Base-by-base conservation (phyloP, 352 stramenopile genomes). In the Globisporangium solare region DNA sequence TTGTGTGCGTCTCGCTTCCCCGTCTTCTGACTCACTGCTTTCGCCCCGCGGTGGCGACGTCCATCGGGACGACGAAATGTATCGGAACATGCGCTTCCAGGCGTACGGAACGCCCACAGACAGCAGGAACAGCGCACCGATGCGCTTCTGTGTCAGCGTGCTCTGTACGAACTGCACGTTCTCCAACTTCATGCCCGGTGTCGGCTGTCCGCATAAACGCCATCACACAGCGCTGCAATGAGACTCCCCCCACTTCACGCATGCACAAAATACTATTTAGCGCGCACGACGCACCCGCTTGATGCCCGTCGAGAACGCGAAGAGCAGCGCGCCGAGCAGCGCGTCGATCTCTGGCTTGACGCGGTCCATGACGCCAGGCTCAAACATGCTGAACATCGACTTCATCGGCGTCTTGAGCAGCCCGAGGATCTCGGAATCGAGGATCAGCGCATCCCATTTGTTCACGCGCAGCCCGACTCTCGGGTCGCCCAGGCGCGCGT, bases 171-270 rank as follows among this genome's bases (percentile, higher is more conserved):
- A 94, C 51, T 71, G 74, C 8, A 94, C 64, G 37, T 92, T 92
- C 60, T 94, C 80, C 20, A 94, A 64, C 55, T 88, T 88, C 84
- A 94, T 94, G 2, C 84, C 84, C 8, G 84, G 84, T 10, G 84
- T 94, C 6, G 82, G 76, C 84, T 94, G 45, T 32, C 35, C 13
- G 45, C 2, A 48, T 21, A 52, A 24, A 37, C 58, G 57, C 40
- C 22, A 43, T 10, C 55, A 61, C 40, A 21, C 31, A 14, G 41
- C 24, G 47, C n/a, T n/a, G n/a, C 35, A 40, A 51, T 11, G 11
- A 22, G 8, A 51, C 32, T 27, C 6, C 40, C 35, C 6, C 40
- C 10, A 17, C 4, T 21, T 54, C 21, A 39, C 27, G n/a, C 14
- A 8, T 12, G 14, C 20, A 51, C 15, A 10, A 17, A 17, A 20